Conservation (phyloP, 345 rosid genomes). For the Laguncularia racemosa region DNA sequence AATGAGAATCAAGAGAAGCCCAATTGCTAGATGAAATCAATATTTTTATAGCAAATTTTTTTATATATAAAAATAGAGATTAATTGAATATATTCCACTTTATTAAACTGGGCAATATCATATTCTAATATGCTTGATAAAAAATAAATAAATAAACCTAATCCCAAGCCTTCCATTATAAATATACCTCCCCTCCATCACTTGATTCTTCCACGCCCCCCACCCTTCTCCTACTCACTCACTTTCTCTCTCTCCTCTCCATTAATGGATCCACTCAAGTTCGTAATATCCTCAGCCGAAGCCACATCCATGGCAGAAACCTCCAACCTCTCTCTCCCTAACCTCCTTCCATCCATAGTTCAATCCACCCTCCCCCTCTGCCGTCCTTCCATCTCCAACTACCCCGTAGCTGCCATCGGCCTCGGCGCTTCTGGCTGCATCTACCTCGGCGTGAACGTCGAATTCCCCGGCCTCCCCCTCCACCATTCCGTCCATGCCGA, state of each 20-base stretch:
- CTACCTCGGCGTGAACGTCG: slow-evolving; percentile 79
- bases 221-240: neutral
- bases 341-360: slow-evolving; percentile 69
- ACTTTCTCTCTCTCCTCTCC: neutral
- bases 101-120: too few species aligned
- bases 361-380: slow-evolving; percentile 54
- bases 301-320: slow-evolving; percentile 59
- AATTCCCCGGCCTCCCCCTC: slow-evolving; percentile 91
- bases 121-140: too few species aligned
- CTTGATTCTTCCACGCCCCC: neutral
- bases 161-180: too few species aligned
- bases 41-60: too few species aligned
- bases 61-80: too few species aligned
- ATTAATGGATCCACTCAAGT: slow-evolving; percentile 44
- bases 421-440: slow-evolving; percentile 85
- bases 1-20: too few species aligned
- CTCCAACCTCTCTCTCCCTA: slow-evolving; percentile 34
- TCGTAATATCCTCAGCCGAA: slow-evolving; percentile 60
- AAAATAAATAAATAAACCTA: too few species aligned
- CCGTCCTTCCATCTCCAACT: slow-evolving; percentile 79
- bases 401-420: slow-evolving; percentile 74
- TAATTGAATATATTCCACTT: too few species aligned
- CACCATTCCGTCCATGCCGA: slow-evolving; percentile 93
- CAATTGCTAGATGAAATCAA: too few species aligned
- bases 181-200: too few species aligned